A percentile compares a stretch with the other conserved stretches of the same genome.
phyloP scores from a whole-genome alignment of 169 alveolate genomes.

The Plasmodium malariae region DNA sequence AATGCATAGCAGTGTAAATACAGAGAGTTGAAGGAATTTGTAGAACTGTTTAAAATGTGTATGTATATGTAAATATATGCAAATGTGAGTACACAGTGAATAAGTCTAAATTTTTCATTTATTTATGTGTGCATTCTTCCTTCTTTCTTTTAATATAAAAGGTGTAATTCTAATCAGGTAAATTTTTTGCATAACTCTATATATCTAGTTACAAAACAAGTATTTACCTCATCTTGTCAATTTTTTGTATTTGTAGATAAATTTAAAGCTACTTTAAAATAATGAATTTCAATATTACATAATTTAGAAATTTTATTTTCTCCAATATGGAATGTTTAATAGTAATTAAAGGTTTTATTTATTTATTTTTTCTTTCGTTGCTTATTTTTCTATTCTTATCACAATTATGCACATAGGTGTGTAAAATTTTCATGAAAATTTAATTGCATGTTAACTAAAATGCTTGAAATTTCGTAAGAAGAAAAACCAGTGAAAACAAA shows the following conservation, averaged over 20 bases:
- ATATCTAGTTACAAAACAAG: neutral
- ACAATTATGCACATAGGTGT: conserved; percentile 75
- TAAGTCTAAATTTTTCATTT: neutral
- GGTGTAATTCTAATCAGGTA: conserved; percentile 9
- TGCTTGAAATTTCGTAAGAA: neutral
- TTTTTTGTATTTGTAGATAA: conserved; percentile 5
- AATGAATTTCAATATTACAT: conserved; percentile 1
- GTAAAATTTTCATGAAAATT: neutral
- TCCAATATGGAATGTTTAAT: conserved; percentile 8
- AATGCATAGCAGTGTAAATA: conserved; percentile 49
- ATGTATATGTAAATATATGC: too few relatives aligned
- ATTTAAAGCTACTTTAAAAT: neutral
- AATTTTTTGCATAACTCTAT: conserved; percentile 10
- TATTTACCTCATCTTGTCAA: neutral
- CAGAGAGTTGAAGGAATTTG: conserved; percentile 64
- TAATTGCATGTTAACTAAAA: neutral
- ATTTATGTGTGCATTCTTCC: conserved; percentile 6
- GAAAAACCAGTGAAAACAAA: neutral
- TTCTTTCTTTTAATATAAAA: neutral
- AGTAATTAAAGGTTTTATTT: neutral
- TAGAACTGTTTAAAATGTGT: conserved; percentile 6
- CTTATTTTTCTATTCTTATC: neutral
- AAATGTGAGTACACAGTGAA: neutral
- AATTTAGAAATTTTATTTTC: conserved; percentile 48
- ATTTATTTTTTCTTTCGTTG: neutral